These are phyloP conservation scores for Hondaea fermentalgiana DNA, from an alignment of 108 stramenopile species.

Conservation along the genomic window DNA sequence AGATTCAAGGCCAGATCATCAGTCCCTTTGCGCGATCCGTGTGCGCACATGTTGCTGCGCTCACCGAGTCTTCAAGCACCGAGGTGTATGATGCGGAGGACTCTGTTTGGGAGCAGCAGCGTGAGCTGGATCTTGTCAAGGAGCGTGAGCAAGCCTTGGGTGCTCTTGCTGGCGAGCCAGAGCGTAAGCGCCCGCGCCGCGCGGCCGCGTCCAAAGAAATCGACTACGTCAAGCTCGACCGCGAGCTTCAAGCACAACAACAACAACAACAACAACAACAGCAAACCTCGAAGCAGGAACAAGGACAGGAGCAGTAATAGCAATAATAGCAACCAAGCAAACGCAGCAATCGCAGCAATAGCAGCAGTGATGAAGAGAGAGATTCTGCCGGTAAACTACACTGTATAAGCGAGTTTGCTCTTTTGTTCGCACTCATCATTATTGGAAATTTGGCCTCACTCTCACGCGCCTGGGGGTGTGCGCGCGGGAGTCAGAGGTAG, in stretches of 20 bases:
- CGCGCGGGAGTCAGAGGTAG: no score
- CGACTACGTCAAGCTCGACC: background rate
- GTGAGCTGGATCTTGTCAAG: background rate
- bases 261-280: background rate
- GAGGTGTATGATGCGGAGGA: background rate
- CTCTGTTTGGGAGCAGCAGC: background rate
- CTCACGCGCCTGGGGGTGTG: no score
- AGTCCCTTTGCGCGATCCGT: background rate
- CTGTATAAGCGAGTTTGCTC: no score
- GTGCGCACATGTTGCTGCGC: background rate
- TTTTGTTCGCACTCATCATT: no score
- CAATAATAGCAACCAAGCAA: background rate
- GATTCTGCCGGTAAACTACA: no score
- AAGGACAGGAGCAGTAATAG: background rate
- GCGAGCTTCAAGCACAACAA: background rate
- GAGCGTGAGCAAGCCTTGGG: background rate
- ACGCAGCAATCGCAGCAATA: no score
- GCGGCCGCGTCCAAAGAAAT: background rate
- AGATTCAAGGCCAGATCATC: constrained; percentile 27
- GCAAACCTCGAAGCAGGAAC: background rate
- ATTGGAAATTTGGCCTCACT: no score
- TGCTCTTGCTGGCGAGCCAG: background rate
- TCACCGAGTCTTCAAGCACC: background rate
- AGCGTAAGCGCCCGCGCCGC: background rate
- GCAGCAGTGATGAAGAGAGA: no score